Conservation (phyloP, 257 asterid species). For the Solanum peruvianum region DNA sequence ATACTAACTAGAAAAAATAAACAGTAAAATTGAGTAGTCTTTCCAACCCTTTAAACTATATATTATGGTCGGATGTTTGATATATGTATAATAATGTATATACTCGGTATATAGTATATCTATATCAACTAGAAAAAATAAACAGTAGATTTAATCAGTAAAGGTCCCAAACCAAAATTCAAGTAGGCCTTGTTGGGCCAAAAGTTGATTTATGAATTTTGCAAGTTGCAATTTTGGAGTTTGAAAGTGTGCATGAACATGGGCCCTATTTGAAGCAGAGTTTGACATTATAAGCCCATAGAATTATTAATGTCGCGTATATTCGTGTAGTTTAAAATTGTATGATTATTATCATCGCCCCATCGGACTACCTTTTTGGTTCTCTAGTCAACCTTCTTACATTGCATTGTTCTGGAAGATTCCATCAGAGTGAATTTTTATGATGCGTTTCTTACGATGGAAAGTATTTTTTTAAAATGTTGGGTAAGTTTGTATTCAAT, state of each 20-base stretch:
- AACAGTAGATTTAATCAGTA: background rate
- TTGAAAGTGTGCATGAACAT: background rate
- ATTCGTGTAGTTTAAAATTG: background rate
- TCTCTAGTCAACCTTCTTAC: background rate
- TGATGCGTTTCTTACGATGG: background rate
- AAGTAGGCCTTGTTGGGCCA: background rate
- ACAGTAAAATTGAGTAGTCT: background rate
- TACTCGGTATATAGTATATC: background rate
- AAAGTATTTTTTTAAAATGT: too few species aligned
- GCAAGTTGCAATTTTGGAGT: background rate
- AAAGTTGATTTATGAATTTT: background rate
- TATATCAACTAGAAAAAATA: background rate
- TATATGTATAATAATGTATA: background rate
- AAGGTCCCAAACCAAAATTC: background rate
- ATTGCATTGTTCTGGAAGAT: background rate
- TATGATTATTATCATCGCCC: background rate
- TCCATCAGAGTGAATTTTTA: background rate
- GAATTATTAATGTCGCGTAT: background rate
- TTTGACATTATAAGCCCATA: background rate
- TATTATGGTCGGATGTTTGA: background rate
- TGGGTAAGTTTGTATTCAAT: background rate
- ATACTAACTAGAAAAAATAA: background rate
- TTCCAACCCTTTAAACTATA: background rate
- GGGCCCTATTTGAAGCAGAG: background rate
- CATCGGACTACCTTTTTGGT: background rate